Evolutionary conservation across 805 yeast species (phyloP), one percentile per base, ranked within the genome.

Genomic region (Metschnikowia sp.): DNA sequence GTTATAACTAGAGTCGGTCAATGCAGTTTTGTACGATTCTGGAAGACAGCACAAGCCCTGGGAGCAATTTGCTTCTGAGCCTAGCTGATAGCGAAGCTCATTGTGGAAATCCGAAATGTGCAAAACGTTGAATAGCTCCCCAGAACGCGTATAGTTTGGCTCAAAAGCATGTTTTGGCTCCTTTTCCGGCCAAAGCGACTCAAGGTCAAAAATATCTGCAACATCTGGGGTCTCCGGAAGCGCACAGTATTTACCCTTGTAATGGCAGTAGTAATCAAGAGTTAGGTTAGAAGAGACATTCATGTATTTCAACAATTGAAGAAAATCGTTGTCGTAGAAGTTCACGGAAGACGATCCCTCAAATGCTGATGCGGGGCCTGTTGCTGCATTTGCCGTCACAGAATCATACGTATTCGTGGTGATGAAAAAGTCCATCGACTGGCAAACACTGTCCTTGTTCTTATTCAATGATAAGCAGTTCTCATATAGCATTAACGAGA

Each of bases 61-160:
- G 62, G 79, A 63, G 61, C 85, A 80, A 57, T 81, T 80, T n/a
- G 77, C 77, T 60, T 81, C 86, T 4, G 77, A 61, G 31, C 84
- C 85, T 10, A 78, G 65, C 19, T 69, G 61, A 61, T 77, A 81
- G 52, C 79, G 78, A 46, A 77, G 62, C 59, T 83, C 79, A 40
- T 82, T 63, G 62, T 84, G 89, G 63, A 84, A 79, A 59, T 84
- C 90, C 15, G 84, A 76, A 31, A 84, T 56, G 55, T 84, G 91
- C 50, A 84, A 67, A 4, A 82, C 88, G 49, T 82, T 79, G 63
- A 83, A 79, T 1, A 73, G 68, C 47, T 74, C 61, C 18, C 60
- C 50, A 30, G 63, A 42, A 22, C 54, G 55, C 48, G 63, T 58
- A 56, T 68, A 70, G 10, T 39, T 51, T 11, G 76, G 75, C 47